phyloP scores from a whole-genome alignment of 768 basidiomycete species.

The Coprinopsis strossmayeri region DNA sequence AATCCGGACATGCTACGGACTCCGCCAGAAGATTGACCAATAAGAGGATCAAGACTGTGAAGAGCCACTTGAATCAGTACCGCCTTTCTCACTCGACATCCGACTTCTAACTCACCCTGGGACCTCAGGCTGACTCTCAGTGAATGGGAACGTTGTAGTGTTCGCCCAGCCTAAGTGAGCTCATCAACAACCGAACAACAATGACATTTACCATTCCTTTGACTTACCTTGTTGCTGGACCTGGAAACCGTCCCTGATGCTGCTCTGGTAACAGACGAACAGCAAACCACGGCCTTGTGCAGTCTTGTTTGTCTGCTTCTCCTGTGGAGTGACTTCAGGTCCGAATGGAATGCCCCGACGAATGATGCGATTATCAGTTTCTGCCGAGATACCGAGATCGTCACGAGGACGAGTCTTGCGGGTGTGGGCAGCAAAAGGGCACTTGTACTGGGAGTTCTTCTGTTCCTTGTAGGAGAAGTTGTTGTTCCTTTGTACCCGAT shows the following conservation, averaged over 20 bases:
- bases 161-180: constrained; percentile 31
- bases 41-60: constrained; percentile 41
- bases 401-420: constrained; percentile 42
- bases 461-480: constrained; percentile 35
- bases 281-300: constrained; percentile 40
- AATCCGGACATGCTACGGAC: constrained; percentile 20
- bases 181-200: not conserved
- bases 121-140: constrained; percentile 18
- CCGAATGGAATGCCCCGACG: constrained; percentile 48
- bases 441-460: constrained; percentile 28
- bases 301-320: constrained; percentile 30
- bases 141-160: constrained; percentile 27
- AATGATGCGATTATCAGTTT: constrained; percentile 30
- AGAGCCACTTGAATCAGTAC: too few relatives aligned
- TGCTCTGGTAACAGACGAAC: constrained; percentile 37
- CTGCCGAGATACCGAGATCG: constrained; percentile 27
- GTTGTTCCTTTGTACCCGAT: constrained; percentile 26
- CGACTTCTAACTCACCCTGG: constrained; percentile 25
- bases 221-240: constrained; percentile 25
- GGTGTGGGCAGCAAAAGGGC: constrained; percentile 44
- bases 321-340: constrained; percentile 38
- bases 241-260: constrained; percentile 32
- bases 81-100: too few relatives aligned
- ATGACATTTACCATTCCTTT: not conserved
- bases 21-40: constrained; percentile 24